Evolutionary conservation across 2,329 filamentous ascomycete genomes (phyloP).

Genomic region (Alternaria incomplexa): DNA sequence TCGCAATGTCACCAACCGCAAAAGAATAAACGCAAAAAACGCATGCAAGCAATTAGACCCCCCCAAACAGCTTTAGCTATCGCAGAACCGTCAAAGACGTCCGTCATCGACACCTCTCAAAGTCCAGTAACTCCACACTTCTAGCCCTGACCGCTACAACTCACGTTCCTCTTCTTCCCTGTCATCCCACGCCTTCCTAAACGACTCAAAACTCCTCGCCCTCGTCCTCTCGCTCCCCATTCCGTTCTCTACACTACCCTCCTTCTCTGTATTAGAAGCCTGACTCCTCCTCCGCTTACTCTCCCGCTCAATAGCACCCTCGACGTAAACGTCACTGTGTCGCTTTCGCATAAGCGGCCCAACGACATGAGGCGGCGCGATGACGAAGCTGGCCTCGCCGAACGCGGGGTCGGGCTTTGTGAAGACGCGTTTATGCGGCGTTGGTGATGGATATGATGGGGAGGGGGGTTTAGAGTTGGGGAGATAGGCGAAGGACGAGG

Average conservation of each 20-base stretch:
- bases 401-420: not conserved
- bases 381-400: not conserved
- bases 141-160: not conserved
- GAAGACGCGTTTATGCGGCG: not conserved
- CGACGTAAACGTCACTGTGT: not conserved
- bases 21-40: too few species aligned
- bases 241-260: too few species aligned
- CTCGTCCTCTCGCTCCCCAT: too few species aligned
- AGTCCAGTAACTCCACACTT: too few species aligned
- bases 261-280: too few species aligned
- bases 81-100: too few species aligned
- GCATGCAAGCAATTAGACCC: too few species aligned
- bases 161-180: not conserved
- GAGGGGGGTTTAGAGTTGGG: not conserved
- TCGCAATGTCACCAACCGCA: too few species aligned
- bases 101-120: too few species aligned
- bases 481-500: not conserved
- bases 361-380: not conserved
- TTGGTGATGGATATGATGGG: not conserved
- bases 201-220: too few species aligned
- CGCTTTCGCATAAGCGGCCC: not conserved
- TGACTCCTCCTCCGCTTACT: not conserved
- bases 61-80: too few species aligned
- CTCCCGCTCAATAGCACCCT: not conserved
- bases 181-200: not conserved